Evolutionary conservation across 768 basidiomycete species (phyloP).

Genomic region (Trametes sanguinea): DNA sequence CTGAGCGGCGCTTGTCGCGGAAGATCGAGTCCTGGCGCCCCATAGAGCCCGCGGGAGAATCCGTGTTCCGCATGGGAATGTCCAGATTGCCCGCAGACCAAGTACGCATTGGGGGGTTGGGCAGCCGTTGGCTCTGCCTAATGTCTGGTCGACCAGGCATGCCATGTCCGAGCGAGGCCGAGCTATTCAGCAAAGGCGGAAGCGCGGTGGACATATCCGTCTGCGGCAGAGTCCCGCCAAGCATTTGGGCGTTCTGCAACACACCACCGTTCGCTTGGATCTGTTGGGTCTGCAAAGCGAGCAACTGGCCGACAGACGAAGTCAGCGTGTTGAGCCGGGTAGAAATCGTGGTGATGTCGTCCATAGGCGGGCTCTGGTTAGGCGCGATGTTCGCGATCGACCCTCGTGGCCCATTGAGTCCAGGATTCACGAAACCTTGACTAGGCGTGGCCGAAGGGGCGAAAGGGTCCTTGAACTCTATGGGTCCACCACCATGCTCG

Average conservation of each 20-base stretch:
- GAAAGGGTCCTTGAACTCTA: slow-evolving; percentile 87
- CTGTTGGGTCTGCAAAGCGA: slow-evolving; percentile 77
- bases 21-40: slow-evolving; percentile 44
- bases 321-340: slow-evolving; percentile 79
- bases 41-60: slow-evolving; percentile 33
- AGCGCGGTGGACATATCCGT: slow-evolving; percentile 36
- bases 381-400: slow-evolving; percentile 72
- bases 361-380: slow-evolving; percentile 63
- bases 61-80: slow-evolving; percentile 60
- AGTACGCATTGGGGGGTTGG: slow-evolving; percentile 74
- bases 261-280: slow-evolving; percentile 48
- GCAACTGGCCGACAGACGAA: slow-evolving; percentile 81
- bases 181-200: slow-evolving; percentile 14
- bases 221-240: slow-evolving; percentile 37
- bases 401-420: slow-evolving; percentile 51
- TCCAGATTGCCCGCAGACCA: slow-evolving; percentile 86
- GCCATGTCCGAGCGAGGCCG: slow-evolving; percentile 54
- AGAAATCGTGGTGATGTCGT: slow-evolving; percentile 76
- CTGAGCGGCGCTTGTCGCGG: slow-evolving; percentile 77
- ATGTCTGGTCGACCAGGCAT: slow-evolving; percentile 67
- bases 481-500: slow-evolving; percentile 33
- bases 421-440: slow-evolving; percentile 19
- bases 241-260: slow-evolving; percentile 27
- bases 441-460: slow-evolving; percentile 42
- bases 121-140: slow-evolving; percentile 57